Base-by-base conservation (phyloP, 1,284 basidiomycete species). In the Chiua sp. region DNA sequence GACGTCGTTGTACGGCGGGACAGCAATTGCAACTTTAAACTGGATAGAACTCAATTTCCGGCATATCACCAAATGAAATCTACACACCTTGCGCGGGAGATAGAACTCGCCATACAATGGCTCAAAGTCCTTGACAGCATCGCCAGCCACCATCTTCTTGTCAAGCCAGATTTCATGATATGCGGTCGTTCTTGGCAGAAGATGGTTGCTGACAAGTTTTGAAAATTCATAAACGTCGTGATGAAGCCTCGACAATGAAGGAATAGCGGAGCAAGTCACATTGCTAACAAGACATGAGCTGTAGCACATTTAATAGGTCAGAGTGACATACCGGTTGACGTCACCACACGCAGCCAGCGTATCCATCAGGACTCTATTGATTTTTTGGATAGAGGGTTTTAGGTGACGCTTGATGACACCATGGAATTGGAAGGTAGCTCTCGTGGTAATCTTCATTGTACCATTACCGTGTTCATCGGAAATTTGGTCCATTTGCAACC, bases 361-460 rank as follows among this genome's bases (percentile, higher is more conserved):
- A 79, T 99, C 98, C 62, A 99, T 82, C 69, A 98, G 75, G 35
- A 85, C 89, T 61, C 90, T 85, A 80, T 99, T 99, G 77, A 99
- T 98, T 59, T 91, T 94, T 79, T 98, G 95, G 73, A 99, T 98
- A 23, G 96, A 93, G 47, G 92, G 88, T 81, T 99, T 99, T 75
- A 99, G 79, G 76, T 99, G 94, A 65, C 86, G 86, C 84, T 99
- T 99, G 81, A 99, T 92, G 67, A 99, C 91, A 63, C 97, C 97
- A 78, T 99, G 97, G 86, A 98, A 99, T 80, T 99, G 97, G 89
- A 98, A 98, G n/a, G 98, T 99, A 79, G 96, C 90, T 63, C 97
- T 85, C 33, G 98, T 99, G 53, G 97, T 99, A 69, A 99, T 91
- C 83, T 99, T 99, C 81, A 99, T 92, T 18, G 96, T 96, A 59